These are phyloP conservation scores for Lizonia empirigonia DNA, from an alignment of 2,329 filamentous ascomycete genomes.

Conservation along the genomic window DNA sequence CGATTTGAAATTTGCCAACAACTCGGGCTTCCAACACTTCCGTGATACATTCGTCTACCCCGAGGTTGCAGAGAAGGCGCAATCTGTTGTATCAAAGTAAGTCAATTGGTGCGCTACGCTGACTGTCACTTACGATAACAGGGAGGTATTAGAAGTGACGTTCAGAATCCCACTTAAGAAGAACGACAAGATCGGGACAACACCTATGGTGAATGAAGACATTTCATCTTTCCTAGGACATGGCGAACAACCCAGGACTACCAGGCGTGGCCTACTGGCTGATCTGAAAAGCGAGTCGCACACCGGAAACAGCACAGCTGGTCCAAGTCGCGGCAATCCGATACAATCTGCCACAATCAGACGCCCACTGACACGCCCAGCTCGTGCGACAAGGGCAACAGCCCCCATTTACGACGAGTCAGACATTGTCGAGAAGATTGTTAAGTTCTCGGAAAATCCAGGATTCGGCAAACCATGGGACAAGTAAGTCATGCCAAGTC, in stretches of 20 bases:
- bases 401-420: slow-evolving; percentile 3
- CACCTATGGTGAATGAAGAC: slow-evolving; percentile 3
- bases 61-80: background rate
- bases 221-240: background rate
- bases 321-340: too few species aligned
- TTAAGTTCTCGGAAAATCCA: slow-evolving; percentile 11
- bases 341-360: background rate
- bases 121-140: slow-evolving; percentile 10
- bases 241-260: background rate
- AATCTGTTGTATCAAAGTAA: background rate
- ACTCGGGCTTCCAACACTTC: slow-evolving; percentile 18
- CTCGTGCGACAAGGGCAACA: slow-evolving; percentile 18
- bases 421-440: slow-evolving; percentile 24
- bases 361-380: slow-evolving; percentile 8
- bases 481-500: slow-evolving; percentile 28
- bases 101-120: background rate
- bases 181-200: slow-evolving; percentile 19
- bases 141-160: slow-evolving; percentile 17
- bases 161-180: slow-evolving; percentile 21
- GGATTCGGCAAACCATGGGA: slow-evolving; percentile 41
- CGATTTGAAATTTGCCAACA: slow-evolving; percentile 32
- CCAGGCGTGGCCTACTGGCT: background rate
- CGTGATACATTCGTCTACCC: slow-evolving; percentile 1
- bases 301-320: background rate
- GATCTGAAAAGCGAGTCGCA: background rate